Evolutionary conservation across 2,329 filamentous ascomycete species (phyloP).

Genomic region (Clonostachys rosea): DNA sequence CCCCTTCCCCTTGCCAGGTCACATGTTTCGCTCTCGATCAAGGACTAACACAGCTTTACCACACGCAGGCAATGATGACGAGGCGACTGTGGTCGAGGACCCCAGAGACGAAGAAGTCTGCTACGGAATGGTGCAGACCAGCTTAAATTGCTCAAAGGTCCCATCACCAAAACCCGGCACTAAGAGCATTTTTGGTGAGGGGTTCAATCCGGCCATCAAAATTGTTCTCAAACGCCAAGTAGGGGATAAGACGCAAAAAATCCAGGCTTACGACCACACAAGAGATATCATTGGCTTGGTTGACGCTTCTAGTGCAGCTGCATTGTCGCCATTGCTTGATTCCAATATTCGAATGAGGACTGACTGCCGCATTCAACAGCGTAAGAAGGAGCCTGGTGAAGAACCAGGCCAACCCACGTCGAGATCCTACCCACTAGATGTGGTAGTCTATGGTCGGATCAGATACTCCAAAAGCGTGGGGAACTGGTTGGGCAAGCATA

Average conservation of each 20-base stretch:
- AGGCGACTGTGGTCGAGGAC: constrained; percentile 52
- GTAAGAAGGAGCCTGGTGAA: constrained; percentile 61
- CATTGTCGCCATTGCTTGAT: constrained; percentile 71
- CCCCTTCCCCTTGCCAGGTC: no score
- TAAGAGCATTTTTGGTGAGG: constrained; percentile 50
- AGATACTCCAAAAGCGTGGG: constrained; percentile 64
- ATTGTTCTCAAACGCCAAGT: constrained; percentile 60
- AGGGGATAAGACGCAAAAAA: constrained; percentile 51
- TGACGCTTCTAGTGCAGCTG: constrained; percentile 61
- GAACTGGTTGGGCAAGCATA: constrained; percentile 55
- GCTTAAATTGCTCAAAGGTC: constrained; percentile 61
- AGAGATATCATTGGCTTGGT: constrained; percentile 71
- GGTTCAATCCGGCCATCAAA: constrained; percentile 70
- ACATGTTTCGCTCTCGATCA: no score
- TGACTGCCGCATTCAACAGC: constrained; percentile 64
- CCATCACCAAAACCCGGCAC: constrained; percentile 64
- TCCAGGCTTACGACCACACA: constrained; percentile 70
- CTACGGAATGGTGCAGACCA: constrained; percentile 71
- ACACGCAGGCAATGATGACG: constrained; percentile 41
- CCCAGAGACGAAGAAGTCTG: constrained; percentile 69
- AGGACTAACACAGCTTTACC: no score
- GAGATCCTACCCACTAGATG: constrained; percentile 55
- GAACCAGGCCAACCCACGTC: constrained; percentile 58
- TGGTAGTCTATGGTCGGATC: constrained; percentile 77
- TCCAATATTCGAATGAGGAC: constrained; percentile 61